phyloP scores from a whole-genome alignment of 768 basidiomycete species.

The Paxillus involutus region DNA sequence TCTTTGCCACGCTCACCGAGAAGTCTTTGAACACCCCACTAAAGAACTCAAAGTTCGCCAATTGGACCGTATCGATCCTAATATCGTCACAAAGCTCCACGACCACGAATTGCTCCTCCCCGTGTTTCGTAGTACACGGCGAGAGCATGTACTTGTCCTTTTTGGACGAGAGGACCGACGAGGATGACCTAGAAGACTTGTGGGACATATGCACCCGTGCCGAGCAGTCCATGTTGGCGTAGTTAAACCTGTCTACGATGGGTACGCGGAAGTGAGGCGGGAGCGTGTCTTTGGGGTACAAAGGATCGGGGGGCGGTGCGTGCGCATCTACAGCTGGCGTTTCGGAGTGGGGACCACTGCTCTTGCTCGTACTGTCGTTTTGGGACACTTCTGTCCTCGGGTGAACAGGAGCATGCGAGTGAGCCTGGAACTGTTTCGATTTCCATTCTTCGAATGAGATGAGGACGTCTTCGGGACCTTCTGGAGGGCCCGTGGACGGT shows the following conservation, averaged over 20 bases:
- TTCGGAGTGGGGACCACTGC: conserved; percentile 4
- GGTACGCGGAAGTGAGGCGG: conserved; percentile 72
- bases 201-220: conserved; percentile 89
- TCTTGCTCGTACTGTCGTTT: not conserved
- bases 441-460: conserved; percentile 92
- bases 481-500: conserved; percentile 35
- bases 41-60: conserved; percentile 98
- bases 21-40: conserved; percentile 95
- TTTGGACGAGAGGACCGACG: conserved; percentile 83
- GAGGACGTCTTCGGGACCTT: conserved; percentile 57
- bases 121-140: conserved; percentile 63
- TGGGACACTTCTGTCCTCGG: conserved; percentile 5
- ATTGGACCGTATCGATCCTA: conserved; percentile 90
- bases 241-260: conserved; percentile 88
- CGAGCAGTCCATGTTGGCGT: conserved; percentile 89
- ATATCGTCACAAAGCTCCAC: conserved; percentile 98
- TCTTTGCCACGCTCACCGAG: conserved; percentile 83
- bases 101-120: conserved; percentile 69
- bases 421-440: conserved; percentile 53
- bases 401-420: conserved; percentile 29
- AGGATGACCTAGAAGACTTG: conserved; percentile 75
- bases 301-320: conserved; percentile 13
- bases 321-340: conserved; percentile 4
- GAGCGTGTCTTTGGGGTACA: conserved; percentile 24
- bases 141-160: conserved; percentile 97